Evolutionary conservation across 768 basidiomycete genomes (phyloP), one percentile per base, ranked within the genome.

Genomic region (Leccinum obscurum): DNA sequence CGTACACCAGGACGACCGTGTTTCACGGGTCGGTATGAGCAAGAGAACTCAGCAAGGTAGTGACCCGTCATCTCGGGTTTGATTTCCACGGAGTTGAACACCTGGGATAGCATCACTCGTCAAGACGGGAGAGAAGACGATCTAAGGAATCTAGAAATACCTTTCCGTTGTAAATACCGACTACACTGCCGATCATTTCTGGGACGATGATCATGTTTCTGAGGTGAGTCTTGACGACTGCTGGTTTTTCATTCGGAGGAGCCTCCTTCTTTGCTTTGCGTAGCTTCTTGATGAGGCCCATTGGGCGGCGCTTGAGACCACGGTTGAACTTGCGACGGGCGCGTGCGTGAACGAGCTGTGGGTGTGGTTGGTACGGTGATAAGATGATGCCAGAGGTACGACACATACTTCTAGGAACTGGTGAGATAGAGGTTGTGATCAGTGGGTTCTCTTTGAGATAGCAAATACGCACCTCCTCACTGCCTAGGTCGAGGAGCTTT

Each of bases 161-260:
- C 85, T 96, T 96, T 73, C 94, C 94, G 74, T 95, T 96, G 88
- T 99, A 98, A 75, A 98, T 96, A 64, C 97, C 97, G 64, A 98
- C 88, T 66, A 98, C 93, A 71, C 87, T 90, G 63, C 97, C 97
- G 78, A 99, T 98, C 97, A 99, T 98, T 83, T 99, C 97, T 54
- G 97, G 97, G 61, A 99, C 97, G 78, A 99, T 89, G 78, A 98
- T 96, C 97, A 99, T 98, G 81, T 98, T 89, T 72, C 97, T 93
- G 69, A 99, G 84, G 79, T 99, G 97, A 59, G 97, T 99, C 86
- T 98, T 99, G 73, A 99, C 96, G 68, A 95, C 92, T 55, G 93
- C 85, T 61, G 97, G 97, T 84, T 99, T 98, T 82, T 98, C 95
- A 80, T 98, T 97, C 68, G 96, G 92, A 59, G 87, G 92, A n/a